Conservation (phyloP, 1,284 basidiomycete species). For the Pseudozyma flocculosa region DNA sequence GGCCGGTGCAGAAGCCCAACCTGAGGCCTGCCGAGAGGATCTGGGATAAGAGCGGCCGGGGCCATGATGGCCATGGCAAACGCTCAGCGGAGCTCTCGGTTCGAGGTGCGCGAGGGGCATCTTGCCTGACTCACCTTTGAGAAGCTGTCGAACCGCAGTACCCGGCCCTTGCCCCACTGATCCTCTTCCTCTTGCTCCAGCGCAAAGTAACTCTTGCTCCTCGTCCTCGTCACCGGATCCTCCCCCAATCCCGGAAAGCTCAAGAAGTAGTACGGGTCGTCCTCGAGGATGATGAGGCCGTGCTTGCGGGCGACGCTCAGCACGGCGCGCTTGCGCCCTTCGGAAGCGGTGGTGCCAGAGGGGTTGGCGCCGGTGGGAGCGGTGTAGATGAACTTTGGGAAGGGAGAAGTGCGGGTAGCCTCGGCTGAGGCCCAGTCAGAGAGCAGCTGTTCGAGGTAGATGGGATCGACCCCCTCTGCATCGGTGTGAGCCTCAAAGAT, state of each 20-base stretch:
- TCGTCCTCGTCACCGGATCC: slow-evolving; percentile 34
- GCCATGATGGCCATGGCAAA: too few relatives aligned
- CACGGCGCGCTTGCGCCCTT: slow-evolving; percentile 73
- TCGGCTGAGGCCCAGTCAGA: slow-evolving; percentile 69
- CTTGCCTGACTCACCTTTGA: slow-evolving; percentile 57
- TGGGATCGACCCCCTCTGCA: slow-evolving; percentile 70
- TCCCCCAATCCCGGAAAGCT: slow-evolving; percentile 41
- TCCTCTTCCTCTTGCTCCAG: slow-evolving; percentile 40
- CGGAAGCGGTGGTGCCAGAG: slow-evolving; percentile 52
- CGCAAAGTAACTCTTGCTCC: slow-evolving; percentile 47
- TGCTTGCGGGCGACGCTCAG: slow-evolving; percentile 64
- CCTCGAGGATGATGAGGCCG: slow-evolving; percentile 42
- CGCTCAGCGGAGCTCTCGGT: too few relatives aligned
- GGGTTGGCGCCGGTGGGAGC: slow-evolving; percentile 62
- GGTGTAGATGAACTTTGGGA: slow-evolving; percentile 81
- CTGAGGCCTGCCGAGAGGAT: slow-evolving; percentile 58
- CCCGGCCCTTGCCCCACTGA: slow-evolving; percentile 40
- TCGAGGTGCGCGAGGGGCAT: too few relatives aligned
- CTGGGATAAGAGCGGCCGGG: too few relatives aligned
- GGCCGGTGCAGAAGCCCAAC: slow-evolving; percentile 79
- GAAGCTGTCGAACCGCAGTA: slow-evolving; percentile 60
- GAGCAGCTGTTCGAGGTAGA: slow-evolving; percentile 68
- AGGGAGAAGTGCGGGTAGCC: slow-evolving; percentile 63
- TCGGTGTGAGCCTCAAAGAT: slow-evolving; percentile 72
- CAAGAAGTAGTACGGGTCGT: slow-evolving; percentile 53